Base-by-base conservation (phyloP, 176 grass and related monocot species). In the Oryza brachyantha region DNA sequence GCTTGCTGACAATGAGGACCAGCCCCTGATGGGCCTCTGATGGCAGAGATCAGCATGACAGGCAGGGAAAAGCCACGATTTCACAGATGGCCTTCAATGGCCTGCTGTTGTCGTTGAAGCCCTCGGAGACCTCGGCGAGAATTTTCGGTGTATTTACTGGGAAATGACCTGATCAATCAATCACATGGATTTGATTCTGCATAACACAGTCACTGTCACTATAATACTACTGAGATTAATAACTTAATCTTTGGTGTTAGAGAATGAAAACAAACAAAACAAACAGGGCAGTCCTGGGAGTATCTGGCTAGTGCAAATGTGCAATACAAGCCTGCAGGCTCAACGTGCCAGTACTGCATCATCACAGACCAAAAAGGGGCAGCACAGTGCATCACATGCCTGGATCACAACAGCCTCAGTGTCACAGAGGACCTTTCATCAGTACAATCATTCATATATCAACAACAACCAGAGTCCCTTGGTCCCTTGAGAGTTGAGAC, bases 61-160 rank as follows among this genome's bases (percentile, higher is more conserved):
- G 42, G 69, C 58, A 72, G 79, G 57, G 55, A 27, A 50, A 32
- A 45, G 22, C 60, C 40, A 28, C 68, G 16, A 24, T 34, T 9
- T 73, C 42, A 7, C 59, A 29, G 1, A 16, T 39, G 34, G 21
- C 61, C 32, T 55, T 62, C 31, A 25, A 77, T 45, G 58, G 25
- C 59, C 13, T 19, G 0, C 5, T 43, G 12, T 13, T 5, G 38
- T 4, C 5, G 24, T 55, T 16, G 3, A 55, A 11, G 45, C 26
- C 14, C 3, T 67, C 5, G 2, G 36, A 11, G 61, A 36, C 7
- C 10, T 21, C 28, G 3, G 60, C 39, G 42, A 80, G 61, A 46
- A 28, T n/a, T 80, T 66, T 41, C 76, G 60, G 68, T 42, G 69
- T 42, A 16, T 29, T 79, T 24, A 26, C 40, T 78, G 9, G 13